These are phyloP conservation scores for Fusarium napiforme DNA, from an alignment of 2,329 filamentous ascomycete genomes.

Conservation along the genomic window DNA sequence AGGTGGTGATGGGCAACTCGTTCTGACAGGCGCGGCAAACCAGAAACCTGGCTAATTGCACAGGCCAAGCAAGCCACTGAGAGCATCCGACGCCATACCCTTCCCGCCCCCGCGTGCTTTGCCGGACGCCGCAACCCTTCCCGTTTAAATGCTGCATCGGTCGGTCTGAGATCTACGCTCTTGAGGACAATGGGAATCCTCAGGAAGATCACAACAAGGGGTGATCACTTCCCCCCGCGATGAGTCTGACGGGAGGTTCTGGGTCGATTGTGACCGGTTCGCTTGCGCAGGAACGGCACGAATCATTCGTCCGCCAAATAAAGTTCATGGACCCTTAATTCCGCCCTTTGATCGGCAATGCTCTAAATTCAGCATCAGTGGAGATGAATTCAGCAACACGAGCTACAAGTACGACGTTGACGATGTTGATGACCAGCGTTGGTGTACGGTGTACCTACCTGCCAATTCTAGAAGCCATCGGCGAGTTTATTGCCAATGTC, in stretches of 20 bases:
- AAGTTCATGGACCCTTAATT: conserved; percentile 29
- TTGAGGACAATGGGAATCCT: conserved; percentile 18
- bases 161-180: conserved; percentile 32
- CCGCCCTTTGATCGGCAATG: conserved; percentile 15
- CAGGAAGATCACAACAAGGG: conserved; percentile 29
- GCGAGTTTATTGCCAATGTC: not conserved
- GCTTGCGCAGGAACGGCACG: conserved; percentile 36
- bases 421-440: not conserved
- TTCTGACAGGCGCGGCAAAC: conserved; percentile 43
- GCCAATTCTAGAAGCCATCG: not conserved
- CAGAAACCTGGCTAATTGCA: conserved; percentile 27
- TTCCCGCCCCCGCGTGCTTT: conserved; percentile 34
- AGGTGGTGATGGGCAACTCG: conserved; percentile 38
- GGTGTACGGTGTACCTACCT: not conserved
- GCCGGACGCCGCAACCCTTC: conserved; percentile 33
- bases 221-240: conserved; percentile 11
- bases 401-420: not conserved
- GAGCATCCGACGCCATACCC: conserved; percentile 11
- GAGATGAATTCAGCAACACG: not conserved
- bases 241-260: conserved; percentile 13
- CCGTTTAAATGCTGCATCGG: conserved; percentile 22
- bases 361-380: conserved; percentile 3
- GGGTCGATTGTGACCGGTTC: conserved; percentile 23
- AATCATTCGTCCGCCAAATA: conserved; percentile 12
- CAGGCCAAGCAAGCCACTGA: conserved; percentile 37